Conservation (phyloP, 2,329 filamentous ascomycete genomes). For the Epichloe coenophiala region DNA sequence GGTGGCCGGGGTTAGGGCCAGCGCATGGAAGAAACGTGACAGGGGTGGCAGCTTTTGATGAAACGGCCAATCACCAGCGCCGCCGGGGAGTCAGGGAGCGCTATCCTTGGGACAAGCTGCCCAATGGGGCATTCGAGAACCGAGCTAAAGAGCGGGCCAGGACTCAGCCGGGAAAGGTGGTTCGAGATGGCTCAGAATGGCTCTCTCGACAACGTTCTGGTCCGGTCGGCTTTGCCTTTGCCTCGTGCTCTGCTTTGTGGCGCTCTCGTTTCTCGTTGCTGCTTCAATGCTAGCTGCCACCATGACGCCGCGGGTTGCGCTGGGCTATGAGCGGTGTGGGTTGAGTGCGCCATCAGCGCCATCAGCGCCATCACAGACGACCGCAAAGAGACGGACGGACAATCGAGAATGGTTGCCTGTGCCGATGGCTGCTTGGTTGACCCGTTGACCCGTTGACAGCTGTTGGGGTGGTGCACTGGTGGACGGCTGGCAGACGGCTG, state of each 20-base stretch:
- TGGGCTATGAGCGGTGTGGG: conserved; percentile 19
- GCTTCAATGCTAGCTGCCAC: conserved; percentile 1
- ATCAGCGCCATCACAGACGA: no score
- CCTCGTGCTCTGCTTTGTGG: not conserved
- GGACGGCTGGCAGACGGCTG: not conserved
- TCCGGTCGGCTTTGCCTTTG: not conserved
- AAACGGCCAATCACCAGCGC: conserved; percentile 35
- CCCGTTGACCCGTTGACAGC: not conserved
- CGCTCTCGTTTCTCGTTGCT: not conserved
- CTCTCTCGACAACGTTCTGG: not conserved
- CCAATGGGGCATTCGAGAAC: conserved; percentile 35
- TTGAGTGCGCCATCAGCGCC: conserved; percentile 6
- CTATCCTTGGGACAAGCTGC: conserved; percentile 26
- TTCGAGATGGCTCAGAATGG: not conserved
- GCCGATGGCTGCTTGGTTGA: no score
- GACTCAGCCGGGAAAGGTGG: conserved; percentile 19
- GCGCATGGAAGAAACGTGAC: conserved; percentile 38
- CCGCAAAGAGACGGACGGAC: no score
- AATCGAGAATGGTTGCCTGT: no score
- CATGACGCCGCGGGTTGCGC: not conserved
- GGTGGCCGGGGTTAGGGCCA: conserved; percentile 25
- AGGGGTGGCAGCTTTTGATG: conserved; percentile 34
- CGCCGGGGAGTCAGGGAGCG: conserved; percentile 22
- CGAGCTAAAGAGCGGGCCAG: conserved; percentile 31
- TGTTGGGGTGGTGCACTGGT: not conserved